phyloP scores from a whole-genome alignment of 163 green algal genomes.

The Scenedesmus sp. region DNA sequence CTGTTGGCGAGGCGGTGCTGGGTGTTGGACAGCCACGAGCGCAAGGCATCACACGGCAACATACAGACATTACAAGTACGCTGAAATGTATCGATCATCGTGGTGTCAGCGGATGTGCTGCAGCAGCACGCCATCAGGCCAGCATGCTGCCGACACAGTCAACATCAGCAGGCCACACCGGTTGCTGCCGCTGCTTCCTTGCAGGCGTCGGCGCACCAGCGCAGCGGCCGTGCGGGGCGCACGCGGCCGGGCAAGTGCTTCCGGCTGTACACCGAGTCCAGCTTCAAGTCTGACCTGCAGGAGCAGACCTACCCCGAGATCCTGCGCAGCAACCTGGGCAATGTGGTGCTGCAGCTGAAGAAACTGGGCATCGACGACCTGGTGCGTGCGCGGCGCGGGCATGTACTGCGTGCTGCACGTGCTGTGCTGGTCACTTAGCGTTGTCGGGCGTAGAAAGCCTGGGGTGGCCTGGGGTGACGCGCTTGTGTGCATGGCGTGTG shows the following conservation, averaged over 20 bases:
- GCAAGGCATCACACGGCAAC: no score
- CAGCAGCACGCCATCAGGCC: no score
- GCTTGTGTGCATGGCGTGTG: background rate
- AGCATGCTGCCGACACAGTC: no score
- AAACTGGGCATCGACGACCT: slow-evolving; percentile 99
- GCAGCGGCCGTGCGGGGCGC: slow-evolving; percentile 94
- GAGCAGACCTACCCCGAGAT: slow-evolving; percentile 99
- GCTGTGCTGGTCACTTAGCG: background rate
- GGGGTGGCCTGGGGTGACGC: background rate
- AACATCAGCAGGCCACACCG: background rate
- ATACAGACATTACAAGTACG: no score
- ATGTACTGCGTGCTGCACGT: background rate
- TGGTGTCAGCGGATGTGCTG: no score
- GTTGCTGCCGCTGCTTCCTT: background rate
- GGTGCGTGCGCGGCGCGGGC: no score
- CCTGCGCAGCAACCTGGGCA: slow-evolving; percentile 97
- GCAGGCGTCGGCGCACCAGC: slow-evolving; percentile 95
- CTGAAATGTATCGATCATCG: no score
- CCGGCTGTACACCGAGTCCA: slow-evolving; percentile 96
- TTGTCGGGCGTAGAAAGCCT: background rate
- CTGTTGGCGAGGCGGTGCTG: no score
- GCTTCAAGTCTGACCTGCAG: slow-evolving; percentile 97
- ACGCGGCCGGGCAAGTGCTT: slow-evolving; percentile 99
- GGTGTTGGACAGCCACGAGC: no score
- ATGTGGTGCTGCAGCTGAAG: slow-evolving; percentile 98